Evolutionary conservation across 805 yeast genomes (phyloP).

Genomic region (Kuraishia ogatae): DNA sequence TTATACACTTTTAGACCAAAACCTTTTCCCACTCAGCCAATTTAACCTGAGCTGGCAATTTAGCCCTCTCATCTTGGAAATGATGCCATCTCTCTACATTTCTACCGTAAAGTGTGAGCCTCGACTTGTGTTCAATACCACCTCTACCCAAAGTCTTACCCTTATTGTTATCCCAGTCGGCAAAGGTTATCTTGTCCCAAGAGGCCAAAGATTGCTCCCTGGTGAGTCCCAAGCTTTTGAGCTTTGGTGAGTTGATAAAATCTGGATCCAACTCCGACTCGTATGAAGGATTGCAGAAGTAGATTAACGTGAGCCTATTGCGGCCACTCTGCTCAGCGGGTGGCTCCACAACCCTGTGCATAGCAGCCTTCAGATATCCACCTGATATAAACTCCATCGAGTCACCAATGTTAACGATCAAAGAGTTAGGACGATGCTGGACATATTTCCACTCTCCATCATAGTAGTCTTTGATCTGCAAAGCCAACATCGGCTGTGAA

Average conservation of each 20-base stretch:
- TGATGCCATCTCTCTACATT: conserved; percentile 37
- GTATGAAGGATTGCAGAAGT: conserved; percentile 31
- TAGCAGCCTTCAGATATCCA: conserved; percentile 35
- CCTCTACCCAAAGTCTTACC: conserved; percentile 34
- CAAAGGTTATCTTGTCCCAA: conserved; percentile 29
- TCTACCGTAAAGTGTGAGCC: conserved; percentile 27
- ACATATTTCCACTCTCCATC: conserved; percentile 31
- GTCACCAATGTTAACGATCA: conserved; percentile 34
- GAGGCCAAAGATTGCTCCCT: conserved; percentile 13
- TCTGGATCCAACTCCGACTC: conserved; percentile 32
- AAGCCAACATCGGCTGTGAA: conserved; percentile 30
- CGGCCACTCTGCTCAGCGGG: conserved; percentile 29
- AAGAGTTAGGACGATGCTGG: conserved; percentile 27
- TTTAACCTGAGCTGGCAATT: neutral
- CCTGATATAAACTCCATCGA: conserved; percentile 33
- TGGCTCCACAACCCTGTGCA: conserved; percentile 40
- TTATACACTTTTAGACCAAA: neutral
- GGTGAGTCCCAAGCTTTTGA: conserved; percentile 22
- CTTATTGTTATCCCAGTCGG: conserved; percentile 35
- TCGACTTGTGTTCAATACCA: conserved; percentile 17
- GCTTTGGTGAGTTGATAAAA: conserved; percentile 26
- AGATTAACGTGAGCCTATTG: conserved; percentile 30
- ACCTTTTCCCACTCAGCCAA: neutral
- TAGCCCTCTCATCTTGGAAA: conserved; percentile 11
- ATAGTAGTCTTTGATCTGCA: conserved; percentile 29